Percentiles rank a stretch among this genome's conserved stretches.
Evolutionary conservation across 805 yeast species (phyloP).

Genomic region (Candida tammaniensis): DNA sequence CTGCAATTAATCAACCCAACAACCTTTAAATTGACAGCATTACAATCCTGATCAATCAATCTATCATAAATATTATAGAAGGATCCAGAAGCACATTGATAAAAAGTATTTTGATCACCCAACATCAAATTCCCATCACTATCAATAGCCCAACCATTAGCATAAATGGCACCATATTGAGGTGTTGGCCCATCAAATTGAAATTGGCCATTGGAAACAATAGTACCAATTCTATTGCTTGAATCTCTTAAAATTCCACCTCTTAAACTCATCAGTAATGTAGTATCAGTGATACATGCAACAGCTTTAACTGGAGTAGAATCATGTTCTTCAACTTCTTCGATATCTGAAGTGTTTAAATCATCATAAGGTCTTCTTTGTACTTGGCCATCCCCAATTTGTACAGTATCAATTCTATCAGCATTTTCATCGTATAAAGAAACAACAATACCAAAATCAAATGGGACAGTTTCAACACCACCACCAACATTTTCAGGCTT

Average conservation of each 20-base stretch:
- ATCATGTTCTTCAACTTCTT: conserved; percentile 4
- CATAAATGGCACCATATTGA: conserved; percentile 35
- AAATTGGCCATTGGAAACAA: conserved; percentile 37
- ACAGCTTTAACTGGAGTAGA: conserved; percentile 22
- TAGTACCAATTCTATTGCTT: conserved; percentile 33
- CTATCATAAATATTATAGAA: conserved; percentile 37
- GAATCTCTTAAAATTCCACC: conserved; percentile 31
- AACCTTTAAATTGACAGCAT: conserved; percentile 34
- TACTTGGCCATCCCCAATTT: conserved; percentile 29
- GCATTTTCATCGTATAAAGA: conserved; percentile 20
- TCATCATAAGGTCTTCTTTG: conserved; percentile 15
- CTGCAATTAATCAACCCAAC: too few species aligned
- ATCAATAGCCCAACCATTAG: conserved; percentile 37
- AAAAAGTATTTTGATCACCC: conserved; percentile 30
- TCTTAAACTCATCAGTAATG: conserved; percentile 27
- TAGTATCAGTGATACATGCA: conserved; percentile 23
- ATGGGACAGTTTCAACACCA: conserved; percentile 27
- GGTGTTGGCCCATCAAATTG: conserved; percentile 43
- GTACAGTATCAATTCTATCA: conserved; percentile 10
- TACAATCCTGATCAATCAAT: conserved; percentile 32
- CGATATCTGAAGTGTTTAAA: neutral
- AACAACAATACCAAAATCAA: conserved; percentile 34
- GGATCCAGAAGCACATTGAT: conserved; percentile 39
- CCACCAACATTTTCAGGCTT: conserved; percentile 21
- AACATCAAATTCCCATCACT: conserved; percentile 29